Base-by-base conservation (phyloP, 2,329 filamentous ascomycete genomes). In the Fusarium xylarioides region DNA sequence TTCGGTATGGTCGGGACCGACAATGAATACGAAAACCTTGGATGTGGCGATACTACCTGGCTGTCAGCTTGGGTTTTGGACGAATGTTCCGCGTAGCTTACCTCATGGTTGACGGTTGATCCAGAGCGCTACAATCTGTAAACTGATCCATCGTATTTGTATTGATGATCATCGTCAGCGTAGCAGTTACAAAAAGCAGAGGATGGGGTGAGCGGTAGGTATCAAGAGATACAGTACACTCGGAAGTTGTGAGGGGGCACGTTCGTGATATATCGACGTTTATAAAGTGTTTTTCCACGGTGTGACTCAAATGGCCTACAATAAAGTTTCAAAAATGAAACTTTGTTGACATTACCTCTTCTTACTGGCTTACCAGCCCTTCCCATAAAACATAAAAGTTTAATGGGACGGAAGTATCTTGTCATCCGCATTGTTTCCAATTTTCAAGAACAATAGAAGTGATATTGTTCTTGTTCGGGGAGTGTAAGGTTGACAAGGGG, bases 171-270 rank as follows among this genome's bases (percentile, higher is more conserved):
- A n/a, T n/a, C n/a, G n/a, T n/a, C n/a, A n/a, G n/a, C n/a, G n/a
- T n/a, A n/a, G n/a, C n/a, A n/a, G n/a, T n/a, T n/a, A n/a, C n/a
- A n/a, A n/a, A n/a, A n/a, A n/a, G n/a, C n/a, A n/a, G n/a, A n/a
- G n/a, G n/a, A n/a, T n/a, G n/a, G n/a, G n/a, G n/a, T 32, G 26
- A 21, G 28, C 4, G 4, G 28, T 18, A 32, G 46, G 21, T 4
- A n/a, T 49, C 11, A 11, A 21, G 9, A 11, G 21, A 9, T 30
- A 18, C 6, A 21, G 18, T 1, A 11, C 3, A 7, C 0, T 5
- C 0, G 1, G n/a, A 1, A 35, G 6, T 14, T 37, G 4, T 4
- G 2, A 9, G 19, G 4, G 11, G 6, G 12, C 2, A 11, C 2
- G 19, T 5, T 53, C 1, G 2, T 2, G 4, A 28, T 40, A 14